Evolutionary conservation across 1,284 basidiomycete species (phyloP).

Genomic region (Pyrrhoderma lamaoense): DNA sequence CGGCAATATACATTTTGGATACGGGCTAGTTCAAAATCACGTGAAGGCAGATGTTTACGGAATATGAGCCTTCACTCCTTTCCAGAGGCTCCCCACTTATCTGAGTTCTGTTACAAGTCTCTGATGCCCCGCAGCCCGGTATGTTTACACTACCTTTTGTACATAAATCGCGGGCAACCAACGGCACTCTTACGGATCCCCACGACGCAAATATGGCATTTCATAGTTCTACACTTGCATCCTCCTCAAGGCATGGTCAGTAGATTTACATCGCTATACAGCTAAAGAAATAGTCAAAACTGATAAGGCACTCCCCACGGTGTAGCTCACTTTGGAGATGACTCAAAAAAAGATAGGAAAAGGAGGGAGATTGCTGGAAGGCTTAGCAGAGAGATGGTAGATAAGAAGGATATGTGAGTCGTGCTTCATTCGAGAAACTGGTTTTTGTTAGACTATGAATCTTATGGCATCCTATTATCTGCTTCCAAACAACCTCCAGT

Average conservation of each 20-base stretch:
- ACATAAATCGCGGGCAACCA: slow-evolving; percentile 33
- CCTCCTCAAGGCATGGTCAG: slow-evolving; percentile 17
- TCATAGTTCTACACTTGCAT: slow-evolving; percentile 11
- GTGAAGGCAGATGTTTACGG: no score
- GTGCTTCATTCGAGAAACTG: background rate
- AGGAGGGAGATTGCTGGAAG: slow-evolving; percentile 60
- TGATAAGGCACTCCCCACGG: no score
- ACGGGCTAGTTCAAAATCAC: no score
- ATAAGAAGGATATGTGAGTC: slow-evolving; percentile 67
- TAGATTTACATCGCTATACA: background rate
- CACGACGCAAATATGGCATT: slow-evolving; percentile 19
- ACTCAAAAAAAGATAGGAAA: slow-evolving; percentile 50
- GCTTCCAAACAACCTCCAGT: slow-evolving; percentile 29
- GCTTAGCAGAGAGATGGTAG: slow-evolving; percentile 60
- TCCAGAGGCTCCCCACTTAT: no score
- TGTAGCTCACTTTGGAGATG: slow-evolving; percentile 24
- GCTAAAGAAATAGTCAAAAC: background rate
- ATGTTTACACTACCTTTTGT: slow-evolving; percentile 43
- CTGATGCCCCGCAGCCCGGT: slow-evolving; percentile 41
- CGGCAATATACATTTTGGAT: no score
- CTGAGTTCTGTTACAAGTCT: no score
- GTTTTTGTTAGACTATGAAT: background rate
- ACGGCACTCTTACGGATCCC: slow-evolving; percentile 11
- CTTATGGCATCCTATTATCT: no score
- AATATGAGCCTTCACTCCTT: no score